Evolutionary conservation across 2,329 filamentous ascomycete genomes (phyloP).

Genomic region (Fusarium nodosum): DNA sequence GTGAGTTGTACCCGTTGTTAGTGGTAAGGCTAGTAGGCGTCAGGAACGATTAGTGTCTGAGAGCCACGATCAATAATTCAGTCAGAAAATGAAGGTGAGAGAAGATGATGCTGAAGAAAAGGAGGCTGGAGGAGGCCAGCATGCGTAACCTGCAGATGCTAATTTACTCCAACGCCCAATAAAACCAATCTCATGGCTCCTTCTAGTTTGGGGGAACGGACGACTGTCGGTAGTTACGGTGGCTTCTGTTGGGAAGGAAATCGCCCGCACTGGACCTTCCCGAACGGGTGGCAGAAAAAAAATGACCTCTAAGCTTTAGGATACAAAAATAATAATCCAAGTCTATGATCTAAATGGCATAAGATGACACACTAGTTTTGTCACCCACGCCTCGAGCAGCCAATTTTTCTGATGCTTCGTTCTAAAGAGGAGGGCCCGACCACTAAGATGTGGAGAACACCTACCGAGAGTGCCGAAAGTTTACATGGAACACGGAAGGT

Average conservation of each 20-base stretch:
- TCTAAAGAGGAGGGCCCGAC: conserved; percentile 4
- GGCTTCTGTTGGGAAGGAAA: neutral
- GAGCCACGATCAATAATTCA: conserved; percentile 5
- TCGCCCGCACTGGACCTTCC: conserved; percentile 12
- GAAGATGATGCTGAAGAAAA: conserved; percentile 10
- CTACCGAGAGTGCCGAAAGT: conserved; percentile 18
- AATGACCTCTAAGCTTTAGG: too few species aligned
- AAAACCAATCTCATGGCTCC: conserved; percentile 12
- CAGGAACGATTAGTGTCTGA: conserved; percentile 4
- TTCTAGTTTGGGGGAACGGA: conserved; percentile 27
- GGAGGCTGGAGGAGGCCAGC: conserved; percentile 1
- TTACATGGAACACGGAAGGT: conserved; percentile 1
- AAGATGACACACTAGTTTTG: too few species aligned
- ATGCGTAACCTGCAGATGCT: conserved; percentile 16
- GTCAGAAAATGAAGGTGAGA: conserved; percentile 1
- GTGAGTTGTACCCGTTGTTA: conserved; percentile 25
- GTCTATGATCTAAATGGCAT: too few species aligned
- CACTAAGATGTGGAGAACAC: conserved; percentile 22
- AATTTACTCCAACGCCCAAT: conserved; percentile 26
- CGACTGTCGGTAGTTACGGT: conserved; percentile 21
- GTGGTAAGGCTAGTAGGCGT: conserved; percentile 25
- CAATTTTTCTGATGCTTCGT: too few species aligned
- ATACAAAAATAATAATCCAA: too few species aligned
- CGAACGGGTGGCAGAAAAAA: too few species aligned
- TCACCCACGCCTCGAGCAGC: too few species aligned